Conservation (phyloP, 257 asterid genomes). For the Euphrasia confusa region DNA sequence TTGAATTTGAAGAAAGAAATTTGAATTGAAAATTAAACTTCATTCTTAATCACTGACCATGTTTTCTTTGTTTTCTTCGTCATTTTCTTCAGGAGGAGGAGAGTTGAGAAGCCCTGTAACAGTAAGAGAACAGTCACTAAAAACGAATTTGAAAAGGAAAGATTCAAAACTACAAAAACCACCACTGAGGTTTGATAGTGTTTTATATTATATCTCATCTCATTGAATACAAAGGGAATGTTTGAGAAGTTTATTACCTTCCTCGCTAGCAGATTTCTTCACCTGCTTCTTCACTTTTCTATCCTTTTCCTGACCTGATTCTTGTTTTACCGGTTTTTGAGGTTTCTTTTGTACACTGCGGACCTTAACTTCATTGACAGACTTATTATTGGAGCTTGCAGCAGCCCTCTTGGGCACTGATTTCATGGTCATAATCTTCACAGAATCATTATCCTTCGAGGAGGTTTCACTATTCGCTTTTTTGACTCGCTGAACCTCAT, state of each 20-base stretch:
- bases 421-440: slow-evolving; percentile 29
- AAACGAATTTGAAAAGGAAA: no score
- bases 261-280: slow-evolving; percentile 42
- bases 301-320: slow-evolving; percentile 26
- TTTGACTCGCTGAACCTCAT: slow-evolving; percentile 33
- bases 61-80: slow-evolving; percentile 78
- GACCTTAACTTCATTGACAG: slow-evolving; percentile 35
- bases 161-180: no score
- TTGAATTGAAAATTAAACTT: background rate
- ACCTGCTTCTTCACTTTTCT: slow-evolving; percentile 46
- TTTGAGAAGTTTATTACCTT: slow-evolving; percentile 30
- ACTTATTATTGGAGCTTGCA: slow-evolving; percentile 30
- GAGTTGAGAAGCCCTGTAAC: slow-evolving; percentile 40
- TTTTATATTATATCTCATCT: no score
- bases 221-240: no score
- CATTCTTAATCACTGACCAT: slow-evolving; percentile 37
- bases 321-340: slow-evolving; percentile 52
- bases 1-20: no score
- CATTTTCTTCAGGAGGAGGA: slow-evolving; percentile 40
- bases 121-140: slow-evolving; percentile 5
- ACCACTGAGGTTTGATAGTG: no score
- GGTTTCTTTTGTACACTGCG: slow-evolving; percentile 43
- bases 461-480: slow-evolving; percentile 29
- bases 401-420: slow-evolving; percentile 36
- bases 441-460: slow-evolving; percentile 33